These are phyloP conservation scores for Pseudogymnoascus destructans DNA, from an alignment of 2,329 filamentous ascomycete genomes.

Conservation along the genomic window DNA sequence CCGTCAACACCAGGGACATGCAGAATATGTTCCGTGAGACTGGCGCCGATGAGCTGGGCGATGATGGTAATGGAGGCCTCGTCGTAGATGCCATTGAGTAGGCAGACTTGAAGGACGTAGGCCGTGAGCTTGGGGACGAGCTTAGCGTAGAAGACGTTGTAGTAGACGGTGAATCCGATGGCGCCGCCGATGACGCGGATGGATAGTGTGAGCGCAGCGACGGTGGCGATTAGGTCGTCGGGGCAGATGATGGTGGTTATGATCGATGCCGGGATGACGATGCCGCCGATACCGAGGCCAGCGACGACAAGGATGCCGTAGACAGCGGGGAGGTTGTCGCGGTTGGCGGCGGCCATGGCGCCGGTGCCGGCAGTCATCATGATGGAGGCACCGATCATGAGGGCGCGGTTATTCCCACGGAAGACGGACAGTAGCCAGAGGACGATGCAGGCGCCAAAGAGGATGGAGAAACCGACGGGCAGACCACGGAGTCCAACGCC, in stretches of 20 bases:
- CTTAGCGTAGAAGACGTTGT: conserved; percentile 39
- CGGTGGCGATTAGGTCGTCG: conserved; percentile 56
- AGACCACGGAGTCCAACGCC: conserved; percentile 51
- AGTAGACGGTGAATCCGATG: conserved; percentile 48
- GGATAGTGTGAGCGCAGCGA: conserved; percentile 54
- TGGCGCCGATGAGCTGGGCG: background rate
- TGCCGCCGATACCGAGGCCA: conserved; percentile 52
- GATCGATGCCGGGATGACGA: conserved; percentile 54
- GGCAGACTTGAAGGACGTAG: conserved; percentile 15
- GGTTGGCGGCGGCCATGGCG: conserved; percentile 35
- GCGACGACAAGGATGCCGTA: conserved; percentile 48
- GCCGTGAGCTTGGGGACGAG: conserved; percentile 22
- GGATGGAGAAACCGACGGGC: conserved; percentile 50
- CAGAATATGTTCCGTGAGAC: conserved; percentile 27
- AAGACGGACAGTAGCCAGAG: conserved; percentile 44
- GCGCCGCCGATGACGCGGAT: conserved; percentile 55
- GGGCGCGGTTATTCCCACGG: conserved; percentile 43
- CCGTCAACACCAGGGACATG: conserved; percentile 39
- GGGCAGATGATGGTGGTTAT: conserved; percentile 58
- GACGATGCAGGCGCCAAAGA: conserved; percentile 45
- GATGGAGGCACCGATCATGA: conserved; percentile 45
- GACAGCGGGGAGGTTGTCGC: conserved; percentile 39
- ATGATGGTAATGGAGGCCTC: conserved; percentile 33
- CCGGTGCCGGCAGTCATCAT: conserved; percentile 56
- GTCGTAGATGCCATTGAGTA: conserved; percentile 22